Evolutionary conservation across 495 filamentous ascomycete species (phyloP).

Genomic region (Diplogelasinospora grovesii): DNA sequence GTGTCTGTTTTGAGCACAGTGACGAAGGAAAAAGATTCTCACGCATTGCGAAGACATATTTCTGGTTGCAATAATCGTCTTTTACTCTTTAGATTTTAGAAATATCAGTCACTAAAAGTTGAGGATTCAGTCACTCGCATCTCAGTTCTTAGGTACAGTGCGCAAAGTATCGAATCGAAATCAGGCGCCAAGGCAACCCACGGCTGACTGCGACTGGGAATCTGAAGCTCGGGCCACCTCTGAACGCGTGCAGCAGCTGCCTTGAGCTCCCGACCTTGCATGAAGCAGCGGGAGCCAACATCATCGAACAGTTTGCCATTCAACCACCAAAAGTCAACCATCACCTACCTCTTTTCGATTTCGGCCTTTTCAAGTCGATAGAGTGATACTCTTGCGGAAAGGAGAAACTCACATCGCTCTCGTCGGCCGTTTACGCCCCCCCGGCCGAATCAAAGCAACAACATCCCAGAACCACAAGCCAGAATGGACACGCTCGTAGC

Average conservation of each 20-base stretch:
- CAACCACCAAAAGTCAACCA: not conserved
- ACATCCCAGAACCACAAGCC: not conserved
- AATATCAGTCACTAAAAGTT: too few relatives aligned
- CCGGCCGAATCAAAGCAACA: too few relatives aligned
- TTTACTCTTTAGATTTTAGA: too few relatives aligned
- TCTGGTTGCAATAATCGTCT: too few relatives aligned
- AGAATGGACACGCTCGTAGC: slow-evolving; percentile 89
- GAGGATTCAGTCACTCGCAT: too few relatives aligned
- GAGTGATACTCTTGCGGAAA: not conserved
- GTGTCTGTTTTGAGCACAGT: too few relatives aligned
- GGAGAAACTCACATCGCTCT: too few relatives aligned
- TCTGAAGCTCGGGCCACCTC: not conserved
- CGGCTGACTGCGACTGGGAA: too few relatives aligned
- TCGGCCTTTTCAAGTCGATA: not conserved
- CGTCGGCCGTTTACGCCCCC: too few relatives aligned
- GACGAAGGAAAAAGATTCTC: too few relatives aligned
- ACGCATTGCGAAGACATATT: too few relatives aligned
- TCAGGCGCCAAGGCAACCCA: slow-evolving; percentile 1
- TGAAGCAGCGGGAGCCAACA: not conserved
- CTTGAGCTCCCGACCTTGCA: slow-evolving; percentile 7
- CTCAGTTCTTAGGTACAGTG: too few relatives aligned
- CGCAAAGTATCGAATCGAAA: slow-evolving; percentile 1
- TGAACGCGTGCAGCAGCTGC: slow-evolving; percentile 10
- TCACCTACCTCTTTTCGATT: not conserved
- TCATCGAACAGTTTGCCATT: not conserved